Evolutionary conservation across 2,329 filamentous ascomycete genomes (phyloP).

Genomic region (Hortaea werneckii): DNA sequence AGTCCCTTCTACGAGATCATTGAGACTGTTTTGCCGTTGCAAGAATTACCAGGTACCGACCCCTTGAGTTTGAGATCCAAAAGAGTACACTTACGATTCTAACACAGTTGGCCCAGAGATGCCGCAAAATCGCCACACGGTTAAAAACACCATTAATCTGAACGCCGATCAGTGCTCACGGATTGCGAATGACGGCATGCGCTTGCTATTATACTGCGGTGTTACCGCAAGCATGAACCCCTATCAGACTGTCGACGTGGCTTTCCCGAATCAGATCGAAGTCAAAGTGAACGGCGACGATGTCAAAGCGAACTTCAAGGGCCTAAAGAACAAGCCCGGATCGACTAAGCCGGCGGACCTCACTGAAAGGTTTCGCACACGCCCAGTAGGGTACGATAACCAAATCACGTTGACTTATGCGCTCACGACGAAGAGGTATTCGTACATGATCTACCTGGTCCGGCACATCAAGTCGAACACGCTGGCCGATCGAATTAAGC

Average conservation of each 20-base stretch:
- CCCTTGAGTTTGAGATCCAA: constrained; percentile 1
- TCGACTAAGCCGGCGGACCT: constrained; percentile 91
- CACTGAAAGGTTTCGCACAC: constrained; percentile 64
- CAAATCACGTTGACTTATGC: constrained; percentile 82
- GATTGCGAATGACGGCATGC: constrained; percentile 52
- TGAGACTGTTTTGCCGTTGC: constrained; percentile 52
- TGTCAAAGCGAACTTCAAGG: constrained; percentile 84
- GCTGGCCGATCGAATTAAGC: constrained; percentile 58
- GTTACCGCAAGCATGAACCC: constrained; percentile 39
- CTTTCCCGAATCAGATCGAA: constrained; percentile 88
- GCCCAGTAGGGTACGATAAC: constrained; percentile 57
- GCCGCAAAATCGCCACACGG: constrained; percentile 49
- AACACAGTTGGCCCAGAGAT: constrained; percentile 37
- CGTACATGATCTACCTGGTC: constrained; percentile 63
- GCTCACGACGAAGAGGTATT: constrained; percentile 63
- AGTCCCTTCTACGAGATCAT: constrained; percentile 78
- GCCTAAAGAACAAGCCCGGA: constrained; percentile 90
- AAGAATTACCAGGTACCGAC: constrained; percentile 61
- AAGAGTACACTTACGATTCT: constrained; percentile 23
- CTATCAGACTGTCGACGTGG: constrained; percentile 57
- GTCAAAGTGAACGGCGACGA: constrained; percentile 82
- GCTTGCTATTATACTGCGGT: constrained; percentile 77
- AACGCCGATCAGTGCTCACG: constrained; percentile 44
- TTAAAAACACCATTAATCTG: constrained; percentile 49
- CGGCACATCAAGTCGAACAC: constrained; percentile 60